A percentile compares a stretch with the other conserved stretches of the same genome.
These are phyloP conservation scores for Apiospora arundinis DNA, from an alignment of 2,329 filamentous ascomycete species.

Conservation along the genomic window DNA sequence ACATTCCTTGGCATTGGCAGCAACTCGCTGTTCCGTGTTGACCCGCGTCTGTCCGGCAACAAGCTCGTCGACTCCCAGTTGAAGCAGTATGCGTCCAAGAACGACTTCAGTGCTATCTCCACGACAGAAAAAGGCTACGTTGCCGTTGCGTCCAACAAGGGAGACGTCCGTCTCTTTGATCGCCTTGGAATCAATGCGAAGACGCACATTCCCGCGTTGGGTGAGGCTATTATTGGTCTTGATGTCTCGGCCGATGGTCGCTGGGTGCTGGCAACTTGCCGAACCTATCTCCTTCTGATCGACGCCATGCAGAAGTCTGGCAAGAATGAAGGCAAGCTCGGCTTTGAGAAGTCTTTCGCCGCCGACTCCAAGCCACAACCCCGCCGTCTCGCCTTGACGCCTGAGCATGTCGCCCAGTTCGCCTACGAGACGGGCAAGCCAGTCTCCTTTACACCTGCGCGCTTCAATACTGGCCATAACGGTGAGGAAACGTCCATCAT, in stretches of 20 bases:
- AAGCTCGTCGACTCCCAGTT: constrained; percentile 93
- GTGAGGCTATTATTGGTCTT: constrained; percentile 91
- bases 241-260: constrained; percentile 95
- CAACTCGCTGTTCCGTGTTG: constrained; percentile 92
- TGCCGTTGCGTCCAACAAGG: constrained; percentile 96
- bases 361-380: constrained; percentile 95
- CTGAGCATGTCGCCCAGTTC: constrained; percentile 94
- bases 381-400: constrained; percentile 84
- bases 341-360: constrained; percentile 91
- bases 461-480: constrained; percentile 89
- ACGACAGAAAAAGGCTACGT: constrained; percentile 98
- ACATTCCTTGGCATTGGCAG: constrained; percentile 92
- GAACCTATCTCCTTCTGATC: constrained; percentile 92
- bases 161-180: constrained; percentile 95
- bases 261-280: constrained; percentile 93
- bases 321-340: constrained; percentile 97
- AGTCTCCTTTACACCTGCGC: constrained; percentile 86
- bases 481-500: constrained; percentile 91
- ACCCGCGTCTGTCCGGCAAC: constrained; percentile 86
- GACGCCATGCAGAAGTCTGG: constrained; percentile 89
- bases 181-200: constrained; percentile 96
- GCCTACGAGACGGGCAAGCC: constrained; percentile 92
- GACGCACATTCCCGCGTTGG: constrained; percentile 93
- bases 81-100: constrained; percentile 97
- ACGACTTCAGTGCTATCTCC: constrained; percentile 92